Evolutionary conservation across 2,329 filamentous ascomycete species (phyloP).

Genomic region (Pezizomycotina sp.): DNA sequence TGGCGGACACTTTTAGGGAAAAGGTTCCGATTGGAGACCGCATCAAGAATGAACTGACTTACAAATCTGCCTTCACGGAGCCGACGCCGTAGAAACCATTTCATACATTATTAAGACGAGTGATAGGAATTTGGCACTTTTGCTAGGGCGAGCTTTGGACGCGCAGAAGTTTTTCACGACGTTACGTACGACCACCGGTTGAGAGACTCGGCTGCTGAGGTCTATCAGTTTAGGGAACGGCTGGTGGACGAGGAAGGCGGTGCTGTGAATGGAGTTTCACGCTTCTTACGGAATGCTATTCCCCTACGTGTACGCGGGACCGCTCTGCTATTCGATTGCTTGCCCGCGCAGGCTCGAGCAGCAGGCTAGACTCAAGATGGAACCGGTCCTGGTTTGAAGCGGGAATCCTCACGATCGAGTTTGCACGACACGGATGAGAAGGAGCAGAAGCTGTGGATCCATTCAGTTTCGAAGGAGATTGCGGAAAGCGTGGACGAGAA

Average conservation of each 20-base stretch:
- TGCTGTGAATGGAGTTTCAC: conserved; percentile 94
- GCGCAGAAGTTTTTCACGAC: conserved; percentile 99
- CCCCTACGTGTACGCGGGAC: conserved; percentile 87
- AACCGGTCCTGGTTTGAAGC: conserved; percentile 71
- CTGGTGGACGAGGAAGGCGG: conserved; percentile 71
- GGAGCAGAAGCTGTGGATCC: conserved; percentile 98
- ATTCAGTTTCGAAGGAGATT: conserved; percentile 88
- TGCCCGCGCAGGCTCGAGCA: conserved; percentile 88
- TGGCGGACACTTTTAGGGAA: conserved; percentile 81
- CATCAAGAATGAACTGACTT: conserved; percentile 90
- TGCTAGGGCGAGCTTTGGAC: conserved; percentile 80
- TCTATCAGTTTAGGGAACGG: conserved; percentile 83
- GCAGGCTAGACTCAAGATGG: conserved; percentile 82
- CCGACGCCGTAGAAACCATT: conserved; percentile 87
- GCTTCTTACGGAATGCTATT: conserved; percentile 90
- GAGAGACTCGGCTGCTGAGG: conserved; percentile 81
- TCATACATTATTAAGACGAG: conserved; percentile 95
- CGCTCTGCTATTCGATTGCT: conserved; percentile 96
- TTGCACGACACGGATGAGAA: conserved; percentile 79
- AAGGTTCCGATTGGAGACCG: conserved; percentile 73
- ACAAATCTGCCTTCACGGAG: conserved; percentile 95
- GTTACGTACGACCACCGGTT: conserved; percentile 94
- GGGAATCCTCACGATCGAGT: conserved; percentile 51
- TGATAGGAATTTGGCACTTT: conserved; percentile 79
- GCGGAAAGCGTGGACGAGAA: conserved; percentile 75